A percentile compares a stretch with the other conserved stretches of the same genome.
Conservation (phyloP, 148 eudicot genomes). For the Silene latifolia region DNA sequence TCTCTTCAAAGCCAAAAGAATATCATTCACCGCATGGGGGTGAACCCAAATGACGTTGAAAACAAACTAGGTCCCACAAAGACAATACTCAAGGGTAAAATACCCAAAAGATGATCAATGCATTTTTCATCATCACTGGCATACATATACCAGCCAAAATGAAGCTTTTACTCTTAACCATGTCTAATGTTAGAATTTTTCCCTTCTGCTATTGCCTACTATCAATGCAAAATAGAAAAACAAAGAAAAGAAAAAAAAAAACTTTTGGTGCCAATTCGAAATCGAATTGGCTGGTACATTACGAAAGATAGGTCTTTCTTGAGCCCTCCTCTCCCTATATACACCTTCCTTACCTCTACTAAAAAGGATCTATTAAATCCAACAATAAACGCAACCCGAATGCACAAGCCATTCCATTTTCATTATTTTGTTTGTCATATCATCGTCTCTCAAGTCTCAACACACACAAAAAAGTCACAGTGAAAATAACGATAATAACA, state of each 20-base stretch:
- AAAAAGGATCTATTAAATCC: not conserved
- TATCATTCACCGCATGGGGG: no score
- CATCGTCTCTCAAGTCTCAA: not conserved
- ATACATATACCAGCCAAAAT: not conserved
- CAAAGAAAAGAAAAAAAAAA: not conserved
- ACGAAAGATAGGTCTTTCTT: not conserved
- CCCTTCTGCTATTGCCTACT: not conserved
- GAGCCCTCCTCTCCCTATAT: not conserved
- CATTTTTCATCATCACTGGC: not conserved
- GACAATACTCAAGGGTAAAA: not conserved
- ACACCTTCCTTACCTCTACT: not conserved
- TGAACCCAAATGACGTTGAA: no score
- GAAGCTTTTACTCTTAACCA: not conserved
- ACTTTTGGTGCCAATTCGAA: no score
- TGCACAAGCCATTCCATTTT: not conserved
- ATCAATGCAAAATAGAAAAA: not conserved
- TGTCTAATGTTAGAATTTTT: not conserved
- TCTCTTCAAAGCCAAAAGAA: no score
- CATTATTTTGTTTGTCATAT: not conserved
- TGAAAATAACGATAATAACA: not conserved
- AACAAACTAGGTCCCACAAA: no score
- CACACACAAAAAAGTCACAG: not conserved
- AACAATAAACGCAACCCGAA: conserved; percentile 3
- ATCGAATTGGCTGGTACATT: not conserved
- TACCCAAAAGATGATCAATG: not conserved